Evolutionary conservation across 305 asterid species (phyloP).

Genomic region (Solanum hybrid): DNA sequence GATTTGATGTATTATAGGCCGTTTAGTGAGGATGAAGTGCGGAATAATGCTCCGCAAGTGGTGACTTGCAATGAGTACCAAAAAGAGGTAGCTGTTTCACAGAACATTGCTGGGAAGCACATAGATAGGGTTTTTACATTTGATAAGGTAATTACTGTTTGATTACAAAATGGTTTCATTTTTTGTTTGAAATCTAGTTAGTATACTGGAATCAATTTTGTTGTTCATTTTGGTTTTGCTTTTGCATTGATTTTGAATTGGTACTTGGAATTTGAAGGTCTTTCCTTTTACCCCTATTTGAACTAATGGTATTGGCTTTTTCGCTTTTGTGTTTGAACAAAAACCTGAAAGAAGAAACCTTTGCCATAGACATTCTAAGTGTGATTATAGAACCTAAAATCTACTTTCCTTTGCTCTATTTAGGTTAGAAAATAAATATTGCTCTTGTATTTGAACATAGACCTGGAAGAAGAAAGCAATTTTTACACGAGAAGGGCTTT

Average conservation of each 20-base stretch:
- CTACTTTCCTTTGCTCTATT: background rate
- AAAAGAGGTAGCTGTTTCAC: conserved; percentile 86
- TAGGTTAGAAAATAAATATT: background rate
- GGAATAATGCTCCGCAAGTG: conserved; percentile 90
- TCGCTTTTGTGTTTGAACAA: background rate
- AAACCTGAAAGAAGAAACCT: background rate
- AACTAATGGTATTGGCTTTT: background rate
- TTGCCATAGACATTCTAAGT: background rate
- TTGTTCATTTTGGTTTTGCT: background rate
- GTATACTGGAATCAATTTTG: background rate
- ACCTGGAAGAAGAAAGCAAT: background rate
- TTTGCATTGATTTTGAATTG: background rate
- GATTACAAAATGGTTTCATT: background rate
- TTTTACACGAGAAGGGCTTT: background rate
- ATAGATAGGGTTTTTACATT: conserved; percentile 79
- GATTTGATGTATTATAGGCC: conserved; percentile 39
- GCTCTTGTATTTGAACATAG: background rate
- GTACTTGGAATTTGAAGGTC: background rate
- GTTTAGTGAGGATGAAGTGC: conserved; percentile 77
- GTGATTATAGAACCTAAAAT: background rate
- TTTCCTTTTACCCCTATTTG: background rate
- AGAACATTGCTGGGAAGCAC: conserved; percentile 87
- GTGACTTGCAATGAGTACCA: conserved; percentile 76
- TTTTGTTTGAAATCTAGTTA: background rate
- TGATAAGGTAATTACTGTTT: conserved; percentile 43